A percentile compares a stretch with the other conserved stretches of the same genome.
These are phyloP conservation scores for Syzygium jambos DNA, from an alignment of 345 rosid genomes.

Conservation along the genomic window DNA sequence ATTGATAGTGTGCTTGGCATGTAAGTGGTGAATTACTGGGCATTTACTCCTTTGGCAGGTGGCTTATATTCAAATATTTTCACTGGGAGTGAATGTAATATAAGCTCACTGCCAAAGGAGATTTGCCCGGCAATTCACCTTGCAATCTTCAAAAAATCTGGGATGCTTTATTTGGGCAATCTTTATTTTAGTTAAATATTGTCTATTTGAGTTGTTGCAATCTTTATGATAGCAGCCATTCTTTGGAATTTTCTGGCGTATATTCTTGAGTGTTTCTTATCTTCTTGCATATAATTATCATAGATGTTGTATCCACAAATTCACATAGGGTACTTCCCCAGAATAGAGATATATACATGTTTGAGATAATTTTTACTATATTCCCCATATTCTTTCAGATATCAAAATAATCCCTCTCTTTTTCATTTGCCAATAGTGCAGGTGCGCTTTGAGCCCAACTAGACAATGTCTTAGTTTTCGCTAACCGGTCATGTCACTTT, in stretches of 20 bases:
- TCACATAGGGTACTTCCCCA: not conserved
- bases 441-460: too few relatives aligned
- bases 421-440: too few relatives aligned
- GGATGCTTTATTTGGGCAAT: not conserved
- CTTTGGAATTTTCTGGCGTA: not conserved
- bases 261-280: not conserved
- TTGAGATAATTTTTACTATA: not conserved
- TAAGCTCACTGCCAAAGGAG: slow-evolving; percentile 38
- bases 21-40: slow-evolving; percentile 16
- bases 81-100: not conserved
- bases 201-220: not conserved
- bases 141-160: not conserved
- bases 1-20: not conserved
- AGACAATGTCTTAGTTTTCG: too few relatives aligned
- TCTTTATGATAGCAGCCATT: not conserved
- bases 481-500: too few relatives aligned
- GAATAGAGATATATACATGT: not conserved
- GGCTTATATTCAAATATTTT: not conserved
- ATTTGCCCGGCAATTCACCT: slow-evolving; percentile 35
- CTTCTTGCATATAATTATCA: not conserved
- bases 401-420: too few relatives aligned
- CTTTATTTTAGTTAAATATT: not conserved
- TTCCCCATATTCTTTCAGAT: too few relatives aligned
- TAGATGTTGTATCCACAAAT: not conserved
- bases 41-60: slow-evolving; percentile 23